phyloP scores from a whole-genome alignment of 2,329 filamentous ascomycete genomes.

The Didymellaceae sp. region DNA sequence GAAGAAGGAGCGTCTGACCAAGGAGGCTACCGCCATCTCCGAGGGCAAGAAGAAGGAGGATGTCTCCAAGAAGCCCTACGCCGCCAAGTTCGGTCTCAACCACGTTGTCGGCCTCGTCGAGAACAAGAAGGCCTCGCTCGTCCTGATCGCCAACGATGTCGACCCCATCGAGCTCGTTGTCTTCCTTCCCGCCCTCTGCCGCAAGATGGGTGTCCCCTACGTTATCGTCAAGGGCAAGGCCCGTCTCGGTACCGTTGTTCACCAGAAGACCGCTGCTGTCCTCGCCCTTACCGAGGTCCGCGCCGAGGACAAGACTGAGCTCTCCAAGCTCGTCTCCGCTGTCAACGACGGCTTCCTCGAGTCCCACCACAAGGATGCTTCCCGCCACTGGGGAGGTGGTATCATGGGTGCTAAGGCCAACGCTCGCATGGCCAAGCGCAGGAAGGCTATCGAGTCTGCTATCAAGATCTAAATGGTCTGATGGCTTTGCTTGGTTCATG shows the following conservation, averaged over 20 bases:
- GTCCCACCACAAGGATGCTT: constrained; percentile 83
- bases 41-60: constrained; percentile 99
- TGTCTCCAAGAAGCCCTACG: constrained; percentile 99
- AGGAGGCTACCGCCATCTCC: constrained; percentile 96
- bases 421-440: constrained; percentile 79
- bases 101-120: constrained; percentile 70
- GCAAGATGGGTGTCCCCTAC: constrained; percentile 99
- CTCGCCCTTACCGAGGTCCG: constrained; percentile 96
- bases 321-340: constrained; percentile 93
- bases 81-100: constrained; percentile 99
- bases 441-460: constrained; percentile 90
- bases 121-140: constrained; percentile 99
- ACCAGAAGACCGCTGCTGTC: constrained; percentile 99
- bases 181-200: constrained; percentile 98
- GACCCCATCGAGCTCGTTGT: constrained; percentile 99
- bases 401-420: constrained; percentile 98
- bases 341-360: constrained; percentile 98
- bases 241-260: constrained; percentile 95
- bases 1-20: constrained; percentile 99
- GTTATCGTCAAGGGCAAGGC: constrained; percentile 99
- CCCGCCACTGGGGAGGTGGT: constrained; percentile 98
- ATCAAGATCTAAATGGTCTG: constrained; percentile 86
- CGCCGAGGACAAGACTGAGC: constrained; percentile 97
- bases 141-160: constrained; percentile 99
- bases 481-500: constrained; percentile 35